A percentile compares a stretch with the other conserved stretches of the same genome.
Evolutionary conservation across 1,284 basidiomycete species (phyloP).

Genomic region (Microbotryomycetes sp.): DNA sequence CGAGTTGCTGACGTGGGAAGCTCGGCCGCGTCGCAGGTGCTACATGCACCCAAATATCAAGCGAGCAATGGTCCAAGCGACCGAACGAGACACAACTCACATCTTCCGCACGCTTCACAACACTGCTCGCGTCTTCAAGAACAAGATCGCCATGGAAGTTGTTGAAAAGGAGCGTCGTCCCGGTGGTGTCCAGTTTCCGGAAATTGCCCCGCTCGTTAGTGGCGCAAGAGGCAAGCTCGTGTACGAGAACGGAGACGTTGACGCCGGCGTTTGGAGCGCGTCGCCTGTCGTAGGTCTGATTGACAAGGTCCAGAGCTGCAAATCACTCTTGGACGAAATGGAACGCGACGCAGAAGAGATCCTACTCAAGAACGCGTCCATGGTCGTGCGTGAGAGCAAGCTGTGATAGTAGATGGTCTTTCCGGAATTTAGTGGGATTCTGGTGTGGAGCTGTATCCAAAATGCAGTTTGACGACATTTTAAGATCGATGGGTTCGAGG

Average conservation of each 20-base stretch:
- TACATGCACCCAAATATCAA: slow-evolving; percentile 82
- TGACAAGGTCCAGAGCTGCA: slow-evolving; percentile 76
- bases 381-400: slow-evolving; percentile 22
- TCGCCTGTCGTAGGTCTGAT: slow-evolving; percentile 59
- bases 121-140: slow-evolving; percentile 41
- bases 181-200: slow-evolving; percentile 80
- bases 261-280: slow-evolving; percentile 74
- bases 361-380: slow-evolving; percentile 12
- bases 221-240: slow-evolving; percentile 68
- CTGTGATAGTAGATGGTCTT: no score
- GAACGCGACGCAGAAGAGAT: slow-evolving; percentile 65
- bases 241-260: slow-evolving; percentile 66
- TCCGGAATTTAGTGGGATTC: no score
- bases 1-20: not conserved
- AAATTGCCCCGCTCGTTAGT: slow-evolving; percentile 58
- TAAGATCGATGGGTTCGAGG: no score
- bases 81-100: slow-evolving; percentile 71
- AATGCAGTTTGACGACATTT: no score
- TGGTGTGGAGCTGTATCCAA: no score
- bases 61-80: slow-evolving; percentile 72
- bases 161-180: slow-evolving; percentile 70
- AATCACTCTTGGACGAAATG: slow-evolving; percentile 61
- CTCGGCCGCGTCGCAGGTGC: slow-evolving; percentile 48
- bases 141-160: slow-evolving; percentile 70
- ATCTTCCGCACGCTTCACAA: slow-evolving; percentile 60